Conservation (phyloP, 495 filamentous ascomycete species). For the Ascodesmis nigricans region DNA sequence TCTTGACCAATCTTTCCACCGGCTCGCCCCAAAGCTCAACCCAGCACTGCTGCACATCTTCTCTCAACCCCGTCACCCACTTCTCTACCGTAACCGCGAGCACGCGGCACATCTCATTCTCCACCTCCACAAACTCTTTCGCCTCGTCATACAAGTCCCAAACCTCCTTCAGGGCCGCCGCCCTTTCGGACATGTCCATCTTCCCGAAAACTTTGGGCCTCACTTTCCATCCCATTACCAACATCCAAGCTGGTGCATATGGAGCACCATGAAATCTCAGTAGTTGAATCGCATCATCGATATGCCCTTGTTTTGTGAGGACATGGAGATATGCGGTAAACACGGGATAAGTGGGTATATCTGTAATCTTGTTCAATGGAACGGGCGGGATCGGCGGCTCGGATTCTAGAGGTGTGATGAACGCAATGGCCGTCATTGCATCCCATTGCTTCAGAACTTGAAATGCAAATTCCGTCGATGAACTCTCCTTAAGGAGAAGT, state of each 20-base stretch:
- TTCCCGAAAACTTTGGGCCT: background rate
- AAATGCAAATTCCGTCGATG: background rate
- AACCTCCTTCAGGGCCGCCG: background rate
- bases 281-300: background rate
- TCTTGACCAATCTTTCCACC: conserved; percentile 1
- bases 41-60: background rate
- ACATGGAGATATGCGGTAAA: too few relatives aligned
- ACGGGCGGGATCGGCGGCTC: too few relatives aligned
- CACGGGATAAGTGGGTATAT: too few relatives aligned
- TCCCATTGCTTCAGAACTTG: conserved; percentile 3
- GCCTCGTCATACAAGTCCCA: conserved; percentile 14
- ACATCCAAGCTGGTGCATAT: conserved; percentile 15
- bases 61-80: conserved; percentile 6
- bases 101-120: conserved; percentile 11
- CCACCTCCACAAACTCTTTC: background rate
- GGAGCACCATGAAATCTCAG: background rate
- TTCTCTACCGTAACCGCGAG: conserved; percentile 11
- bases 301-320: background rate
- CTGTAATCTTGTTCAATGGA: too few relatives aligned
- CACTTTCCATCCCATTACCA: background rate
- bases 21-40: too few relatives aligned
- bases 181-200: background rate
- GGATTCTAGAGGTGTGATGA: background rate
- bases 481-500: conserved; percentile 2
- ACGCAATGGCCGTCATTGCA: background rate